Evolutionary conservation across 2,329 filamentous ascomycete genomes (phyloP), one percentile per base, ranked within the genome.

Genomic region (Pyricularia sp.): DNA sequence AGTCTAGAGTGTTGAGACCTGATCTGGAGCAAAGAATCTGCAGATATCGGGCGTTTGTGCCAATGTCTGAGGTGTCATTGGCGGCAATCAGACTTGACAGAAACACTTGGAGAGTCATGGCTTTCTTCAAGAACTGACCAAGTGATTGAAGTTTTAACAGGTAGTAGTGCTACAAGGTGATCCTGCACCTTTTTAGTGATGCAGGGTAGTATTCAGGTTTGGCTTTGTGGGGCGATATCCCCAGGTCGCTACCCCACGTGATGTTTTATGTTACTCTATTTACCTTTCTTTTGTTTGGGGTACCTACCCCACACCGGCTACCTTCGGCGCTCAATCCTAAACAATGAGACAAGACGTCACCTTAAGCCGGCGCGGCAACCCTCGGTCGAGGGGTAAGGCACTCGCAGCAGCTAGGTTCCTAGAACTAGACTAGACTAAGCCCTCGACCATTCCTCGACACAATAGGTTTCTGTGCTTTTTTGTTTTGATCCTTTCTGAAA

Each of bases 291-390:
- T 20, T 9, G 4, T 5, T 42, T 50, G 42, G 59, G 59, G 26
- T 28, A 20, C 3, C 25, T 28, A 63, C 59, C 59, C 59, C 59
- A 63, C 59, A 63, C 25, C 59, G 59, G 59, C 25, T 63, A 63
- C 59, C 59, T 30, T 63, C 59, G 59, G 59, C 59, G 42, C 42
- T 50, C 11, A 63, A 28, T 30, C 23, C 58, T 23, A 26, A 4
- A 17, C 59, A 26, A 17, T 28, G 25, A 63, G 59, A 17, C 59
- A 63, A 61, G 58, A 61, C 58, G 59, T 63, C 59, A 28, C 59
- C 59, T 63, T 63, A 28, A 63, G 59, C 59, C 59, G 59, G 25
- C 26, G 59, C 59, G 59, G 59, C 59, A 63, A 63, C 59, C 59
- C 59, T 63, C 59, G 59, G 59, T 28, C 59, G 59, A 63, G 59